Conservation (phyloP, 768 basidiomycete genomes). For the Russula compacta region DNA sequence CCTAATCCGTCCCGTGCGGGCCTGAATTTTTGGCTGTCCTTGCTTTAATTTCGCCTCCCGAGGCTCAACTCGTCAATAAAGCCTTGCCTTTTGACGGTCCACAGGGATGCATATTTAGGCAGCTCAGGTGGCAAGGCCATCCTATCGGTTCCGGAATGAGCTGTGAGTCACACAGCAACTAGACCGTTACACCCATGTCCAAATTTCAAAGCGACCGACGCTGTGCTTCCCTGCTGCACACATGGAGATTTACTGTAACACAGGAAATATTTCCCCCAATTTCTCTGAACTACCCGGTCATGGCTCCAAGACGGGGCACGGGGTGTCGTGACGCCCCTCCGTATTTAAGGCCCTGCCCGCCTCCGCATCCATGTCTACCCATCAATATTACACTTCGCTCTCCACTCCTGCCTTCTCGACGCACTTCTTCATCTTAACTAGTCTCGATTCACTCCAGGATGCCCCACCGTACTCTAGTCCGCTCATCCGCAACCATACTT, state of each 20-base stretch:
- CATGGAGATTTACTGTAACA: constrained; percentile 12
- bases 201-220: constrained; percentile 8
- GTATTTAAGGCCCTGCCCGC: constrained; percentile 1
- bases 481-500: constrained; percentile 21
- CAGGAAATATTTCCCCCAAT: constrained; percentile 8
- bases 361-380: background rate
- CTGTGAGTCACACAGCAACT: constrained; percentile 2
- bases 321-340: constrained; percentile 1
- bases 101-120: background rate
- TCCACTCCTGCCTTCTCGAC: background rate
- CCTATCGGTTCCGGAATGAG: background rate
- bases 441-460: constrained; percentile 16
- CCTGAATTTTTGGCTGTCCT: background rate
- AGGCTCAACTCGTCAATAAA: background rate
- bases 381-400: background rate
- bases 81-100: background rate
- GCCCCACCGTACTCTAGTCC: constrained; percentile 28
- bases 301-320: background rate
- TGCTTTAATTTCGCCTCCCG: background rate
- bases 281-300: constrained; percentile 1
- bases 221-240: constrained; percentile 7
- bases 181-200: background rate
- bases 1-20: background rate
- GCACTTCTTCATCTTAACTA: background rate
- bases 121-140: background rate